These are phyloP conservation scores for Tuber calosporum DNA, from an alignment of 495 filamentous ascomycete species.

Conservation along the genomic window DNA sequence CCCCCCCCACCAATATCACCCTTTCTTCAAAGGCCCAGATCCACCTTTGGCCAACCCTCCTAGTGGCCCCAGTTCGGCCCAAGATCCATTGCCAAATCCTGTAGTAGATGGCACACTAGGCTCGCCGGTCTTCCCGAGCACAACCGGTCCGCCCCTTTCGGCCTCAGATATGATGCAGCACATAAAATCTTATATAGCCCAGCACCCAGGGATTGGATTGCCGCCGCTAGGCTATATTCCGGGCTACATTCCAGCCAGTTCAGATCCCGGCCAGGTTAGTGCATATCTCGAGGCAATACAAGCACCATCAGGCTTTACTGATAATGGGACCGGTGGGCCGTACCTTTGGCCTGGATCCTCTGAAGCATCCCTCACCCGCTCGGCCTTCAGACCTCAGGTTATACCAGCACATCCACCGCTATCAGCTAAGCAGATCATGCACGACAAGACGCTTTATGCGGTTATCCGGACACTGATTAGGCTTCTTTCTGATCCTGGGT, in stretches of 20 bases:
- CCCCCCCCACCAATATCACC: neutral
- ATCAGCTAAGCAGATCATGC: constrained; percentile 26
- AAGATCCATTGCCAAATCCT: neutral
- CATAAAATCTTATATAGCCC: neutral
- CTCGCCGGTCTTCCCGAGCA: neutral
- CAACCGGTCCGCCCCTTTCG: neutral
- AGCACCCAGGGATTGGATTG: neutral
- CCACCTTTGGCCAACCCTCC: neutral
- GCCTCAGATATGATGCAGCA: neutral
- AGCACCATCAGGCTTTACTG: constrained; percentile 9
- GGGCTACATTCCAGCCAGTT: constrained; percentile 5
- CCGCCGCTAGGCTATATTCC: neutral
- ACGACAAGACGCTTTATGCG: constrained; percentile 23
- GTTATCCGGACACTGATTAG: constrained; percentile 19
- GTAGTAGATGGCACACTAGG: neutral
- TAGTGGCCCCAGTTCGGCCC: neutral
- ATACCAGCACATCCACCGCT: constrained; percentile 21
- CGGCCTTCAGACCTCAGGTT: neutral
- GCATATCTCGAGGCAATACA: neutral
- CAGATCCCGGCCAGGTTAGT: neutral
- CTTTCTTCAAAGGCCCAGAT: neutral
- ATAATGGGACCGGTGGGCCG: neutral
- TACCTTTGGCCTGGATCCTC: neutral
- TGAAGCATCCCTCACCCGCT: neutral
- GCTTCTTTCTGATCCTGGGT: constrained; percentile 10